A percentile compares a stretch with the other conserved stretches of the same genome.
Evolutionary conservation across 2,329 filamentous ascomycete genomes (phyloP).

Genomic region (Aureobasidium sp.): DNA sequence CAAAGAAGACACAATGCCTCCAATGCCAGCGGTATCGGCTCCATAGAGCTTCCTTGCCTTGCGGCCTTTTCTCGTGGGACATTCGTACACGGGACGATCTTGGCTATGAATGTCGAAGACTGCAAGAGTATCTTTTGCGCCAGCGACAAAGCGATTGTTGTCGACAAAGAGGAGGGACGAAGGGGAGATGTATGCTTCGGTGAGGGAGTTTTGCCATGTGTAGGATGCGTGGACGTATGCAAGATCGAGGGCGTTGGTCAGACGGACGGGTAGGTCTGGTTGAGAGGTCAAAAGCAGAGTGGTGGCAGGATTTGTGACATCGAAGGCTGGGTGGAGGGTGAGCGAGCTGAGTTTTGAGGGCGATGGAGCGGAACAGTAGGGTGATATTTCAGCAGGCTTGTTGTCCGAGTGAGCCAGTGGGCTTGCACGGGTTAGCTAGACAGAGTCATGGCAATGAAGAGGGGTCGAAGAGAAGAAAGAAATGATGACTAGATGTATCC

Average conservation of each 20-base stretch:
- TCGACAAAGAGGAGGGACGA: slow-evolving; percentile 49
- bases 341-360: slow-evolving; percentile 39
- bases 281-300: slow-evolving; percentile 47
- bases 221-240: slow-evolving; percentile 43
- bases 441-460: background rate
- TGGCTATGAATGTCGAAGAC: slow-evolving; percentile 49
- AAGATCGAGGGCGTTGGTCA: slow-evolving; percentile 49
- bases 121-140: slow-evolving; percentile 47
- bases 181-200: slow-evolving; percentile 50
- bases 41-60: slow-evolving; percentile 33
- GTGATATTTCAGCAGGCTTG: background rate
- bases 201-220: slow-evolving; percentile 47
- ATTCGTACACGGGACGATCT: slow-evolving; percentile 39
- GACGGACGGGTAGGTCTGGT: slow-evolving; percentile 49
- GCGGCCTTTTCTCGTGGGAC: slow-evolving; percentile 41
- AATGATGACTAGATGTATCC: background rate
- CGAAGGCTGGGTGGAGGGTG: slow-evolving; percentile 50
- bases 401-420: slow-evolving; percentile 22
- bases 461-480: background rate
- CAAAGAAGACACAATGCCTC: slow-evolving; percentile 50
- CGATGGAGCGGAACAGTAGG: slow-evolving; percentile 3
- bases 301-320: slow-evolving; percentile 43
- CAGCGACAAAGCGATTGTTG: slow-evolving; percentile 50
- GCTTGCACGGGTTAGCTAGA: slow-evolving; percentile 43
- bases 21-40: slow-evolving; percentile 44